Conservation (phyloP, 2,329 filamentous ascomycete genomes). For the Verticillium tricorpus region DNA sequence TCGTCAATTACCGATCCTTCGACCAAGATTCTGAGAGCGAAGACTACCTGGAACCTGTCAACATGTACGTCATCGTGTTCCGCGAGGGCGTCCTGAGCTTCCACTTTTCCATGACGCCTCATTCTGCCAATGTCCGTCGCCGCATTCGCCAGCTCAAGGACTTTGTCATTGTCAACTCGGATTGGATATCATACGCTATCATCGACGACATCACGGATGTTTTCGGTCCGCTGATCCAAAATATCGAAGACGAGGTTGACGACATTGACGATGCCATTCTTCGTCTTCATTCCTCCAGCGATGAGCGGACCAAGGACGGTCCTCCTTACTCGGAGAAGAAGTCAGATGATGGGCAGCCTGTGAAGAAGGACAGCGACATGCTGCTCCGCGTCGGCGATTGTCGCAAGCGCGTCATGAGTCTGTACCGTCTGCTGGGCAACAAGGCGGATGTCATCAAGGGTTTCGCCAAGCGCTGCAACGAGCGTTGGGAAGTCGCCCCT, state of each 20-base stretch:
- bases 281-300: slow-evolving; percentile 63
- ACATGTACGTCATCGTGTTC: slow-evolving; percentile 97
- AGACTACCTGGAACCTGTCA: slow-evolving; percentile 89
- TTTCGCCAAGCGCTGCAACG: slow-evolving; percentile 96
- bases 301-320: slow-evolving; percentile 33
- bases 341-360: slow-evolving; percentile 37
- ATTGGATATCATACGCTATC: slow-evolving; percentile 98
- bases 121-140: slow-evolving; percentile 91
- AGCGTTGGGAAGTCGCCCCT: slow-evolving; percentile 95
- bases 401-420: slow-evolving; percentile 93
- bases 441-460: slow-evolving; percentile 99
- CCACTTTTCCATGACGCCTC: slow-evolving; percentile 93
- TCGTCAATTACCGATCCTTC: slow-evolving; percentile 97
- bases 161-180: slow-evolving; percentile 85
- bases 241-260: slow-evolving; percentile 93
- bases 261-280: slow-evolving; percentile 93
- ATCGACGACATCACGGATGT: slow-evolving; percentile 98
- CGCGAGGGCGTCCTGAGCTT: slow-evolving; percentile 93
- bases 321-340: slow-evolving; percentile 38
- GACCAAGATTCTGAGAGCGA: slow-evolving; percentile 89
- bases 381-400: slow-evolving; percentile 87
- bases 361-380: slow-evolving; percentile 69
- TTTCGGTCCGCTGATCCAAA: slow-evolving; percentile 86
- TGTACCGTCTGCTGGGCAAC: slow-evolving; percentile 89
- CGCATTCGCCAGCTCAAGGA: slow-evolving; percentile 91